Base-by-base conservation (phyloP, 2,329 filamentous ascomycete species). In the Cadophora sp. region DNA sequence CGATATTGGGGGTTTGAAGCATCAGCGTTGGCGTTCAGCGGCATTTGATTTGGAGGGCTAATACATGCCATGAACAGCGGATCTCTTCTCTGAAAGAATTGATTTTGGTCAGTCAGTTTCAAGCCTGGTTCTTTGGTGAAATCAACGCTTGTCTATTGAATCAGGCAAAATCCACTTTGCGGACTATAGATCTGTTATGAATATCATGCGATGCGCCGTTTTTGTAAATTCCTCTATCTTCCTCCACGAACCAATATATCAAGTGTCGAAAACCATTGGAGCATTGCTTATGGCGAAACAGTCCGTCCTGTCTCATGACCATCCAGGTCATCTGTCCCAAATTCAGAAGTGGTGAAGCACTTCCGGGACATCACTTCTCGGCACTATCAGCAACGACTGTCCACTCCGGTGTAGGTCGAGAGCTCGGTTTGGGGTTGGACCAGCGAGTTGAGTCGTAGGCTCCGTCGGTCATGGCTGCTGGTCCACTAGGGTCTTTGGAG, bases 1-100 rank as follows among this genome's bases (percentile, higher is more conserved):
- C 48, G 61, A 65, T 65, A 51, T 24, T 9, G 27, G 61, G 22
- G 62, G 46, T 68, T 64, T 62, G 43, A 64, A 64, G 71, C 72
- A 73, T 74, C 64, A 75, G 74, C 74, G 74, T 68, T 61, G 74
- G 74, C 71, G 74, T 75, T 73, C 24, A 59, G 62, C 48, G 68
- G 55, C 37, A 68, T 72, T 40, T 62, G 65, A 58, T 67, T 68
- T 29, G 51, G 31, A 34, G 34, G 51, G 8, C 29, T 31, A 37
- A 64, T 46, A 34, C 62, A 66, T 64, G 62, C 58, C 62, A 56
- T 60, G 22, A 22, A 65, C 37, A 60, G 66, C 68, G 31, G 68
- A 74, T 72, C 73, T 73, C 73, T 70, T 69, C 73, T 74, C 71
- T 65, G 40, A 69, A 69, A 58, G 65, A 67, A 66, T 63, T 43